Conservation (phyloP, 2,329 filamentous ascomycete genomes). For the Cercospora berteroae region DNA sequence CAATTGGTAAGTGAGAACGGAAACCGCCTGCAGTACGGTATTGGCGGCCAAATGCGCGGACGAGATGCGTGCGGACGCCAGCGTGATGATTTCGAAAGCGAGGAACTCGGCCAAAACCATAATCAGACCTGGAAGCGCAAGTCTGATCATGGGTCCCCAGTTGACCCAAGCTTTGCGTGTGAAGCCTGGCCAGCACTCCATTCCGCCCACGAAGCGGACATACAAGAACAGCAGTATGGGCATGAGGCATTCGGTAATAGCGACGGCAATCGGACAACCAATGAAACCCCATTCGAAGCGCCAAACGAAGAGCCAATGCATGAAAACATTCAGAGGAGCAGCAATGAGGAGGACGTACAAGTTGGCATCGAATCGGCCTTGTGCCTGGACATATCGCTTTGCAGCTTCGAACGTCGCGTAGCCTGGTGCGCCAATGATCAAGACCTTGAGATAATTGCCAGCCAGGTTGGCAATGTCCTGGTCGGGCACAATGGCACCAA, state of each 20-base stretch:
- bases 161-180: constrained; percentile 67
- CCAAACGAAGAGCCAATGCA: constrained; percentile 81
- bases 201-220: constrained; percentile 67
- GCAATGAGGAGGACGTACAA: constrained; percentile 81
- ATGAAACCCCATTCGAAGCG: constrained; percentile 64
- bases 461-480: constrained; percentile 67
- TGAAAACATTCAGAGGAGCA: constrained; percentile 73
- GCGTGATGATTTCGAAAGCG: constrained; percentile 78
- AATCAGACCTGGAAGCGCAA: constrained; percentile 83
- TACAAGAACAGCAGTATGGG: constrained; percentile 72
- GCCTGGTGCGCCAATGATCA: constrained; percentile 69
- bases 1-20: constrained; percentile 81
- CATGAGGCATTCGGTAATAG: constrained; percentile 71
- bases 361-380: constrained; percentile 78
- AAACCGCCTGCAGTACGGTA: constrained; percentile 75
- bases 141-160: constrained; percentile 80
- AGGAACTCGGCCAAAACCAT: constrained; percentile 95
- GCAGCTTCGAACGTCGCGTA: constrained; percentile 73
- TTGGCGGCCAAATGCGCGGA: constrained; percentile 82
- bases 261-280: constrained; percentile 75
- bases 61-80: constrained; percentile 77
- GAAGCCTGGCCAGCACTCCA: constrained; percentile 79
- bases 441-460: constrained; percentile 69
- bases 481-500: constrained; percentile 67
- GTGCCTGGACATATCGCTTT: constrained; percentile 86